Percentiles rank a stretch among this genome's conserved stretches.
Evolutionary conservation across 1,284 basidiomycete species (phyloP).

Genomic region (Malassezia globosa): DNA sequence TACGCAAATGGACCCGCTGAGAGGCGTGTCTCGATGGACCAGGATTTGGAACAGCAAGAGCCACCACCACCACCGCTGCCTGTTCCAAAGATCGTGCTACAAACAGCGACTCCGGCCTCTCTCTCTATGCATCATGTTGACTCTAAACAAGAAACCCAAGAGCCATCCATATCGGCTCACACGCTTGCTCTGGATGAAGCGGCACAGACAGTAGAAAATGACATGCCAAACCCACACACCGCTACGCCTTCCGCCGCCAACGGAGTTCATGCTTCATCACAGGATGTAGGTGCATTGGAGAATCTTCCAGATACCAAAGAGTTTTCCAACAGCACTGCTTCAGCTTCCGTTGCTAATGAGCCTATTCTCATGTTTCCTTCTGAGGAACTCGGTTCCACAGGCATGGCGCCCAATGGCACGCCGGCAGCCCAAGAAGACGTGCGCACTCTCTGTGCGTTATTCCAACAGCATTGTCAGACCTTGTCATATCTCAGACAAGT

Average conservation of each 20-base stretch:
- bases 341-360: too few relatives aligned
- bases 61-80: not conserved
- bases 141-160: not conserved
- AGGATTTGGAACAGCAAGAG: not conserved
- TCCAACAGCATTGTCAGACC: constrained; percentile 4
- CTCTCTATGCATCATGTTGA: too few relatives aligned
- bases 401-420: not conserved
- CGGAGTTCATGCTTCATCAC: not conserved
- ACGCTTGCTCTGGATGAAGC: not conserved
- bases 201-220: not conserved
- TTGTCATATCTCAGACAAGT: constrained; percentile 8
- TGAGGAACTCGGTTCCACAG: too few relatives aligned
- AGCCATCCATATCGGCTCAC: not conserved
- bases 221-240: not conserved
- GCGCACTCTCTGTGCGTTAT: not conserved
- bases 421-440: not conserved
- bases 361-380: too few relatives aligned
- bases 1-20: too few relatives aligned
- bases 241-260: not conserved
- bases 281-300: not conserved
- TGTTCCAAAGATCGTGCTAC: not conserved
- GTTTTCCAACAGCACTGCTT: too few relatives aligned
- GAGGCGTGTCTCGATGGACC: not conserved
- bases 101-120: not conserved
- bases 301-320: not conserved